Evolutionary conservation across 2,329 filamentous ascomycete genomes (phyloP).

Genomic region (Zarea fungicola): DNA sequence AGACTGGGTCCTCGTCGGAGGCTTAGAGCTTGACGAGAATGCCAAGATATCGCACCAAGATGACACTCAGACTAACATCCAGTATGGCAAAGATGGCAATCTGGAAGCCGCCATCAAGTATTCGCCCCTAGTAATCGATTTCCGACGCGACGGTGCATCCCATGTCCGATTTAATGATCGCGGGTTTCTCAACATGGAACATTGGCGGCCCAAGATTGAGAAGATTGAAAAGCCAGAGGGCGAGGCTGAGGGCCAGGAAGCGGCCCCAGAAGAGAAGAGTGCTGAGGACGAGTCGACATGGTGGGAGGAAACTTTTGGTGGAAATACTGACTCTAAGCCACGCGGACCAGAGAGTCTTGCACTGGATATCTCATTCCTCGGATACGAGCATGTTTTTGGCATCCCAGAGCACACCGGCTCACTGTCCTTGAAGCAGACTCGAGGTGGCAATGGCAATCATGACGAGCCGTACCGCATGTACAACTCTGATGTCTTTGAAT

Average conservation of each 20-base stretch:
- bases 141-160: slow-evolving; percentile 73
- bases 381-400: slow-evolving; percentile 88
- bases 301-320: slow-evolving; percentile 97
- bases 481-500: slow-evolving; percentile 97
- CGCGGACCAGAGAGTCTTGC: slow-evolving; percentile 87
- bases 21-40: slow-evolving; percentile 64
- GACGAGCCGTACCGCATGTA: slow-evolving; percentile 89
- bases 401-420: slow-evolving; percentile 91
- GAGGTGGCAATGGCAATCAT: slow-evolving; percentile 80
- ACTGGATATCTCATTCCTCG: slow-evolving; percentile 86
- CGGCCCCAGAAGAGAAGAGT: slow-evolving; percentile 40
- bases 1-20: slow-evolving; percentile 81
- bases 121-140: slow-evolving; percentile 78
- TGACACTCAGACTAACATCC: slow-evolving; percentile 64
- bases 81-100: slow-evolving; percentile 69
- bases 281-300: slow-evolving; percentile 80
- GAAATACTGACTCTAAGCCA: slow-evolving; percentile 94
- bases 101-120: slow-evolving; percentile 83
- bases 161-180: slow-evolving; percentile 86
- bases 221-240: no score
- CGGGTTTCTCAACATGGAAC: slow-evolving; percentile 89
- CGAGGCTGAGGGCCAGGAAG: no score
- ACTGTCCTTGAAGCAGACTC: slow-evolving; percentile 82
- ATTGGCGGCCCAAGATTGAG: slow-evolving; percentile 88
- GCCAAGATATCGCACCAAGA: slow-evolving; percentile 64